Conservation (phyloP, 495 filamentous ascomycete species). For the Lepidopterella palustris region DNA sequence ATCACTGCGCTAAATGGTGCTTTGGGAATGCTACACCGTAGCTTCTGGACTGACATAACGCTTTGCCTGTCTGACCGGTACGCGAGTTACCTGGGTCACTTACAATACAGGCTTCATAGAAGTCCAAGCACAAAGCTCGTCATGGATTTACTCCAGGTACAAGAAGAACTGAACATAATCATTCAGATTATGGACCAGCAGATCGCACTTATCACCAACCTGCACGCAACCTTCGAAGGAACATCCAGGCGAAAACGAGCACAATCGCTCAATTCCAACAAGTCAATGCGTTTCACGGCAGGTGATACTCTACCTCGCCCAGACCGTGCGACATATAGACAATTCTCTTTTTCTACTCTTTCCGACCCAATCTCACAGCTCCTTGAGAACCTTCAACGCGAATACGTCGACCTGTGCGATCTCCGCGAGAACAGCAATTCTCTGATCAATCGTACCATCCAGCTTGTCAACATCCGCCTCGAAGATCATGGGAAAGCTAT, state of each 20-base stretch:
- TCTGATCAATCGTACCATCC: conserved; percentile 38
- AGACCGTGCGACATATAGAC: conserved; percentile 22
- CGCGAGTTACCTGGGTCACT: conserved; percentile 35
- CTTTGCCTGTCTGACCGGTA: conserved; percentile 37
- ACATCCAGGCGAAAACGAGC: conserved; percentile 3
- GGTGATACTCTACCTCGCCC: conserved; percentile 11
- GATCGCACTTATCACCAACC: conserved; percentile 30
- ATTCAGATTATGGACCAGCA: conserved; percentile 39
- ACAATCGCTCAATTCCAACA: conserved; percentile 2
- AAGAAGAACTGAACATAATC: conserved; percentile 40
- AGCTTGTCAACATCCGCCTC: conserved; percentile 40
- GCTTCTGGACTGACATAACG: conserved; percentile 37
- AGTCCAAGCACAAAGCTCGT: conserved; percentile 38
- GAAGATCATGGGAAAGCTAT: conserved; percentile 42
- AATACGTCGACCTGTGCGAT: conserved; percentile 35
- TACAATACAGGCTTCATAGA: conserved; percentile 38
- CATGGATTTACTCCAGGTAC: conserved; percentile 38
- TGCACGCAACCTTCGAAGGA: conserved; percentile 19
- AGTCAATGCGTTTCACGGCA: background rate
- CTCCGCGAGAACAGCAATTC: conserved; percentile 38
- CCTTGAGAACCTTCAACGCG: conserved; percentile 35
- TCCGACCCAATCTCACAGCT: conserved; percentile 33
- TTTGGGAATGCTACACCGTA: conserved; percentile 36
- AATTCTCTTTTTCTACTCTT: conserved; percentile 30
- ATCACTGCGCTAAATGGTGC: conserved; percentile 34